Percentiles rank a stretch among this genome's conserved stretches.
Conservation (phyloP, 257 asterid species). For the Lithospermum erythrorhizon region DNA sequence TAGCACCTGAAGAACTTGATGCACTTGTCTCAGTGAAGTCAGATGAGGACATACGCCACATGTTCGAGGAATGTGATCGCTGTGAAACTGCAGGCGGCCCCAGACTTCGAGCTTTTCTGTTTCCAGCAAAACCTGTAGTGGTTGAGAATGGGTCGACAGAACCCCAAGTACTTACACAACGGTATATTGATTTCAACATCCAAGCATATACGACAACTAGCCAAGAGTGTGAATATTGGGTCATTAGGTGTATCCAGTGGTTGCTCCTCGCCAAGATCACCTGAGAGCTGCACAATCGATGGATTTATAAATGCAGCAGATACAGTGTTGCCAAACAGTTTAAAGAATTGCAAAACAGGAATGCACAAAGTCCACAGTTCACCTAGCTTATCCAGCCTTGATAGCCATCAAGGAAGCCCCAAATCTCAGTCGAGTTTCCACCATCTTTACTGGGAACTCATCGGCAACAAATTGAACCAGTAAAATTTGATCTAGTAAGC, state of each 20-base stretch:
- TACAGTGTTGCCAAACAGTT: conserved; percentile 6
- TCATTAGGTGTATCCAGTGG: conserved; percentile 27
- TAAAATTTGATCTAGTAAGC: conserved; percentile 25
- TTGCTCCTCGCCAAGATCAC: conserved; percentile 54
- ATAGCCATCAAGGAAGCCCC: conserved; percentile 18
- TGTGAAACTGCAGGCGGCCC: conserved; percentile 33
- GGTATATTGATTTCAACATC: conserved; percentile 58
- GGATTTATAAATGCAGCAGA: conserved; percentile 16
- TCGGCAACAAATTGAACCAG: conserved; percentile 18
- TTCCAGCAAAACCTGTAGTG: conserved; percentile 36
- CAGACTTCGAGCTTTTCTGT: conserved; percentile 59
- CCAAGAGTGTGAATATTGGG: conserved; percentile 16
- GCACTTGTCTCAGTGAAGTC: conserved; percentile 63
- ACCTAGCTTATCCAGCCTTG: conserved; percentile 48
- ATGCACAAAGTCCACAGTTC: conserved; percentile 63
- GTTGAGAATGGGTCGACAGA: conserved; percentile 21
- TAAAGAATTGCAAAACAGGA: conserved; percentile 12
- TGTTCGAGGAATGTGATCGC: conserved; percentile 56
- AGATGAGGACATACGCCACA: conserved; percentile 68
- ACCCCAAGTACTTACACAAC: conserved; percentile 44
- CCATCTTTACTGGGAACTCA: conserved; percentile 16
- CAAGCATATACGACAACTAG: conserved; percentile 17
- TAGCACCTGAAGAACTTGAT: conserved; percentile 71
- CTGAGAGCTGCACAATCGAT: conserved; percentile 38
- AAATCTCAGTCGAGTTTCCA: conserved; percentile 18